phyloP scores from a whole-genome alignment of 805 yeast species.

The Ogataea naganishii region DNA sequence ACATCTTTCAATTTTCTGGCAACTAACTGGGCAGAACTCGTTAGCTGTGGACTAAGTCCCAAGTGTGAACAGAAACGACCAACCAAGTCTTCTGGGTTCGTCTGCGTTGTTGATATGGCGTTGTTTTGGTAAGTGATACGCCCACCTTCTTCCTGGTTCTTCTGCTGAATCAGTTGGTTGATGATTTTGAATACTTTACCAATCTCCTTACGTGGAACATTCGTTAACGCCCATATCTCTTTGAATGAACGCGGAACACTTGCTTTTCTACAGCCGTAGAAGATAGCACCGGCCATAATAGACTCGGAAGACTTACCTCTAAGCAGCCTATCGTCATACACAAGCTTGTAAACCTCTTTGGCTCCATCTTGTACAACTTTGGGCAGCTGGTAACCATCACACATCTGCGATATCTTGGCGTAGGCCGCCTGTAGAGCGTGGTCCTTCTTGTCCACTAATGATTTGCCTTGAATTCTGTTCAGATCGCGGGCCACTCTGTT shows the following conservation, averaged over 20 bases:
- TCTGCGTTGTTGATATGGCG: slow-evolving; percentile 64
- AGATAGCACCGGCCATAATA: slow-evolving; percentile 93
- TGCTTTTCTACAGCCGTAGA: slow-evolving; percentile 91
- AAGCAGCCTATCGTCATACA: slow-evolving; percentile 76
- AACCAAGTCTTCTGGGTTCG: slow-evolving; percentile 88
- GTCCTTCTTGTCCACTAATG: slow-evolving; percentile 80
- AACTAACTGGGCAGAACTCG: slow-evolving; percentile 88
- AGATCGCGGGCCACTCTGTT: slow-evolving; percentile 82
- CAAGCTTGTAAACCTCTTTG: slow-evolving; percentile 88
- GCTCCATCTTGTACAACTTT: slow-evolving; percentile 96
- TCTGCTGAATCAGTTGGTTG: slow-evolving; percentile 45
- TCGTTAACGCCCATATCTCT: slow-evolving; percentile 91
- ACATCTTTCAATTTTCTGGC: slow-evolving; percentile 85
- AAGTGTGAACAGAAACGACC: slow-evolving; percentile 93
- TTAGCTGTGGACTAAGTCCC: slow-evolving; percentile 76
- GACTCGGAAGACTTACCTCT: slow-evolving; percentile 90
- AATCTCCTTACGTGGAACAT: slow-evolving; percentile 89
- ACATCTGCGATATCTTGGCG: slow-evolving; percentile 86
- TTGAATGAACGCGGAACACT: slow-evolving; percentile 90
- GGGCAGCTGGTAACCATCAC: slow-evolving; percentile 93
- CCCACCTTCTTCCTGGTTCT: slow-evolving; percentile 38
- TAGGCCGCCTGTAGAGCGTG: slow-evolving; percentile 83
- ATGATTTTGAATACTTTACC: slow-evolving; percentile 85
- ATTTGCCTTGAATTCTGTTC: slow-evolving; percentile 80
- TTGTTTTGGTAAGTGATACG: slow-evolving; percentile 38